These are phyloP conservation scores for Crotalaria pallida DNA, from an alignment of 306 rosid species.

Conservation along the genomic window DNA sequence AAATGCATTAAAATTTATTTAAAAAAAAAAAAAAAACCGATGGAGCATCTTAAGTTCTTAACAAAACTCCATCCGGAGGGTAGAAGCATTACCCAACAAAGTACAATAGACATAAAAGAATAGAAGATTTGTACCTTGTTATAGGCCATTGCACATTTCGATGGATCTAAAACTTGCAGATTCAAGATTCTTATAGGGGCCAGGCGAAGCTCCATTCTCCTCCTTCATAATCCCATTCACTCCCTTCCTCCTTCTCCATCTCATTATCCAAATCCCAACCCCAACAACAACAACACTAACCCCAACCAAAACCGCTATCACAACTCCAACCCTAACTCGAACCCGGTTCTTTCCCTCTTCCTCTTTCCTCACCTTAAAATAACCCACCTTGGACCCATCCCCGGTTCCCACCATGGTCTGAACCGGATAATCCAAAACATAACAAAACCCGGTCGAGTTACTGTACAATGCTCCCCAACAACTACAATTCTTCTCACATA, in stretches of 20 bases:
- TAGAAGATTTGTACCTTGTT: not conserved
- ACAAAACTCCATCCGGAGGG: no score
- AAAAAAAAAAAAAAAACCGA: no score
- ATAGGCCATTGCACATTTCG: constrained; percentile 42
- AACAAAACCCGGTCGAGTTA: constrained; percentile 64
- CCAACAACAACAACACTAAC: constrained; percentile 23
- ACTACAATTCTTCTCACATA: constrained; percentile 55
- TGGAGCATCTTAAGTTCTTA: no score
- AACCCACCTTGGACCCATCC: constrained; percentile 62
- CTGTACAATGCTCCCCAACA: constrained; percentile 80
- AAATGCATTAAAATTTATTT: no score
- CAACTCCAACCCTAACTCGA: constrained; percentile 27
- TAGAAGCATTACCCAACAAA: no score
- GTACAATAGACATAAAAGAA: no score
- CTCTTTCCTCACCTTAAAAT: constrained; percentile 61
- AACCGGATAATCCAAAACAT: constrained; percentile 56
- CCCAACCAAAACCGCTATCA: constrained; percentile 8
- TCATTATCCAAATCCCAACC: constrained; percentile 21
- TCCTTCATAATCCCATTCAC: constrained; percentile 25
- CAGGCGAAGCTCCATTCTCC: constrained; percentile 50
- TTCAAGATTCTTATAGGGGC: constrained; percentile 81
- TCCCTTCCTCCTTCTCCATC: constrained; percentile 24
- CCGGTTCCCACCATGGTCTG: constrained; percentile 47
- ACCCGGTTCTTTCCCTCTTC: constrained; percentile 24
- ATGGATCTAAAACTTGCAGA: constrained; percentile 66